Conservation (phyloP, 2,329 filamentous ascomycete genomes). For the Albifimbria verrucaria region DNA sequence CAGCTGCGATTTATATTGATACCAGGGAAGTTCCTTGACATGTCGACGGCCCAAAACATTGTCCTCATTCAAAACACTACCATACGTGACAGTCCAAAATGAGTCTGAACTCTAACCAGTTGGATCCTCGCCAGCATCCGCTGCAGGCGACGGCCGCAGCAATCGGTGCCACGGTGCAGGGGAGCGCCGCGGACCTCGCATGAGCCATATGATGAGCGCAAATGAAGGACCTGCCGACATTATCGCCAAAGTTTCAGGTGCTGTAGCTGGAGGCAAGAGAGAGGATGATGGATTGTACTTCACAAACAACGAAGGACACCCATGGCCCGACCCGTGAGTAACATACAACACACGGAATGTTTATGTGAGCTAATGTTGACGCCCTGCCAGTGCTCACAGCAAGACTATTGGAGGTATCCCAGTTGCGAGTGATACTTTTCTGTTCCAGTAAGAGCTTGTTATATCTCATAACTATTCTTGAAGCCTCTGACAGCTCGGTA, state of each 20-base stretch:
- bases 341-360: too few relatives aligned
- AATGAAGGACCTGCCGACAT: constrained; percentile 52
- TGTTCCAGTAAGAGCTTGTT: constrained; percentile 35
- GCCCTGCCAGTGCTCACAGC: constrained; percentile 32
- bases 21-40: background rate
- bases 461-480: background rate
- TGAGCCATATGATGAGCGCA: constrained; percentile 39
- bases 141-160: constrained; percentile 36
- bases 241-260: constrained; percentile 46
- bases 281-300: constrained; percentile 49
- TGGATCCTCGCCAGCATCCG: constrained; percentile 30
- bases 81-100: too few relatives aligned
- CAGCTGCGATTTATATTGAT: background rate
- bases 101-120: constrained; percentile 19
- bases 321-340: constrained; percentile 44
- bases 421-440: constrained; percentile 45
- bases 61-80: background rate
- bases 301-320: constrained; percentile 52
- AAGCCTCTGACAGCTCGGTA: background rate
- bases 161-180: constrained; percentile 32
- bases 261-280: constrained; percentile 40
- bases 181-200: constrained; percentile 33
- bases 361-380: background rate
- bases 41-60: background rate
- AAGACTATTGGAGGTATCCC: constrained; percentile 52